phyloP scores from a whole-genome alignment of 257 asterid species.

The Cinchona pubescens region DNA sequence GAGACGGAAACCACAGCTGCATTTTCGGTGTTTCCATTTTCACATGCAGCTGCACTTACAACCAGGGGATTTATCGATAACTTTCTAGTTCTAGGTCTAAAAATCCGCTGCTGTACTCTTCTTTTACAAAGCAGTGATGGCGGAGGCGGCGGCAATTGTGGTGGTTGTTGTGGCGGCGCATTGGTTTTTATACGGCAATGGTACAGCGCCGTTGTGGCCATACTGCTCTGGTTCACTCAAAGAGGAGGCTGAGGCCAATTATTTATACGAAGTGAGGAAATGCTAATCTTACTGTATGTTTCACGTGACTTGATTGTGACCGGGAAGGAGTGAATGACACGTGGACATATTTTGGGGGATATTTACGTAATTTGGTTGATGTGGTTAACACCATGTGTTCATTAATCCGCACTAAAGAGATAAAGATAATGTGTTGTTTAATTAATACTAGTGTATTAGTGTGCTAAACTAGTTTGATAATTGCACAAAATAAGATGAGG shows the following conservation, averaged over 20 bases:
- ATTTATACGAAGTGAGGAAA: neutral
- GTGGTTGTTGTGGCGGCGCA: constrained; percentile 23
- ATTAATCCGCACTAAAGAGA: too few relatives aligned
- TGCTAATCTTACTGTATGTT: neutral
- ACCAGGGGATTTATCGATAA: constrained; percentile 10
- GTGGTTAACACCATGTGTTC: too few relatives aligned
- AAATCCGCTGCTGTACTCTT: neutral
- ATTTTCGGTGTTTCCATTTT: constrained; percentile 26
- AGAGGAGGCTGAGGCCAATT: neutral
- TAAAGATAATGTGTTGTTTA: too few relatives aligned
- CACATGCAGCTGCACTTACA: constrained; percentile 21
- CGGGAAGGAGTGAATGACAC: neutral
- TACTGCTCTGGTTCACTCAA: neutral
- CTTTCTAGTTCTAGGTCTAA: neutral
- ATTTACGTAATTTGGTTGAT: too few relatives aligned
- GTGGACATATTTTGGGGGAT: neutral
- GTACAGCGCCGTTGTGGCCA: constrained; percentile 39
- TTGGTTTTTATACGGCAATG: constrained; percentile 33
- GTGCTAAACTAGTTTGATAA: too few relatives aligned
- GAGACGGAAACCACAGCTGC: constrained; percentile 37
- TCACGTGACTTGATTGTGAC: neutral
- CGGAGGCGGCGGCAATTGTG: constrained; percentile 6
- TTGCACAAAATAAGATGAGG: too few relatives aligned
- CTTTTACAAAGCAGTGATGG: neutral
- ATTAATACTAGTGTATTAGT: too few relatives aligned